phyloP scores from a whole-genome alignment of 2,329 filamentous ascomycete genomes.

The Paraphoma chrysanthemicola region DNA sequence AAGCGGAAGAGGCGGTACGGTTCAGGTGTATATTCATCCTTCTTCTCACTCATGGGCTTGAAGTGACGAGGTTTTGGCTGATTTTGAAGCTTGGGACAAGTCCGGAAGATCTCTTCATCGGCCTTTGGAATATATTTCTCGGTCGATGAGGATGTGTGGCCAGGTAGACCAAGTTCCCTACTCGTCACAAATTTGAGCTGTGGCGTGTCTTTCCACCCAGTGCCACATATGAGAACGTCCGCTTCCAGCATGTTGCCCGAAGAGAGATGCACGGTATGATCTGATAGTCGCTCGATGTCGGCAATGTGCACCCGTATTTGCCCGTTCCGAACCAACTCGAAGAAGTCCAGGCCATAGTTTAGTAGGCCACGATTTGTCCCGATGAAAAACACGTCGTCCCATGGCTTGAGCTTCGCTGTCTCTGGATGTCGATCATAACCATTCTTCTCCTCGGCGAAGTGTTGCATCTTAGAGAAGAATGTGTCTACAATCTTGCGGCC shows the following conservation, averaged over 20 bases:
- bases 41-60: conserved; percentile 13
- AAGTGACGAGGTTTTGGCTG: conserved; percentile 52
- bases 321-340: conserved; percentile 61
- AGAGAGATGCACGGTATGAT: conserved; percentile 57
- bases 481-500: conserved; percentile 62
- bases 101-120: conserved; percentile 60
- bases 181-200: conserved; percentile 58
- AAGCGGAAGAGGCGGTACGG: conserved; percentile 56
- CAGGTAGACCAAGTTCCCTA: conserved; percentile 34
- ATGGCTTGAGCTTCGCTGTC: conserved; percentile 50
- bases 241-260: conserved; percentile 53
- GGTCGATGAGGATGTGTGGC: conserved; percentile 9
- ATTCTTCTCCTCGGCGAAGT: conserved; percentile 58
- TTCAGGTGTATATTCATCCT: conserved; percentile 8
- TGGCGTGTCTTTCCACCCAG: conserved; percentile 64
- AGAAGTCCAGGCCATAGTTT: conserved; percentile 65
- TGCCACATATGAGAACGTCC: conserved; percentile 62
- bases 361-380: conserved; percentile 64
- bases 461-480: conserved; percentile 63
- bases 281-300: conserved; percentile 60
- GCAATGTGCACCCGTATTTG: conserved; percentile 62
- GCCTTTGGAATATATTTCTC: conserved; percentile 38
- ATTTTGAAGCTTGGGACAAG: conserved; percentile 61
- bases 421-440: conserved; percentile 53
- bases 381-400: conserved; percentile 58